Evolutionary conservation across 2,329 filamentous ascomycete species (phyloP).

Genomic region (Grosmannia clavigera): DNA sequence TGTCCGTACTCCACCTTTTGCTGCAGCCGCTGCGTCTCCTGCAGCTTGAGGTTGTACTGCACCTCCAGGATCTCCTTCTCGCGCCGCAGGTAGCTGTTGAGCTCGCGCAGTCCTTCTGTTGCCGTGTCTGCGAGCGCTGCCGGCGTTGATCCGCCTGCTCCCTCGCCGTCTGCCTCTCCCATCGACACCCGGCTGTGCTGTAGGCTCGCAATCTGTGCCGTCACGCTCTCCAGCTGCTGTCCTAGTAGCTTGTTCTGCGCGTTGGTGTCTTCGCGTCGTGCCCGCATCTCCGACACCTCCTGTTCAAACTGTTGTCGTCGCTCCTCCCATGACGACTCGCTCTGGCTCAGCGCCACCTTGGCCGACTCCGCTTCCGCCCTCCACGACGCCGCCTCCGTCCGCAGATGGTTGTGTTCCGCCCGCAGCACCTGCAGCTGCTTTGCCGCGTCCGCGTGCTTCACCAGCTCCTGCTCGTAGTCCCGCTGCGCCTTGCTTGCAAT

Average conservation of each 20-base stretch:
- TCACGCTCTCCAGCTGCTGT: conserved; percentile 74
- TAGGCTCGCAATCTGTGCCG: conserved; percentile 63
- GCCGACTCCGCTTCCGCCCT: conserved; percentile 77
- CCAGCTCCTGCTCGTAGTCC: conserved; percentile 86
- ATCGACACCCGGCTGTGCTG: conserved; percentile 58
- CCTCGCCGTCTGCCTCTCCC: conserved; percentile 16
- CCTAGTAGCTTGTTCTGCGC: conserved; percentile 87
- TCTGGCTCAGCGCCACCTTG: conserved; percentile 65
- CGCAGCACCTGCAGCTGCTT: conserved; percentile 71
- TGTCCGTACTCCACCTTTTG: conserved; percentile 84
- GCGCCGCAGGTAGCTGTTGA: conserved; percentile 80
- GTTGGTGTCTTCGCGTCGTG: conserved; percentile 69
- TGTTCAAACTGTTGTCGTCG: conserved; percentile 68
- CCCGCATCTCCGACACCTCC: conserved; percentile 68
- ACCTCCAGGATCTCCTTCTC: conserved; percentile 98
- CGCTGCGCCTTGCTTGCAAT: conserved; percentile 90
- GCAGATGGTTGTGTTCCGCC: conserved; percentile 68
- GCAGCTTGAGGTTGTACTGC: conserved; percentile 80
- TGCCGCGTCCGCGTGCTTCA: conserved; percentile 93
- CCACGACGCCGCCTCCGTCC: conserved; percentile 62
- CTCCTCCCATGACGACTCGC: conserved; percentile 79
- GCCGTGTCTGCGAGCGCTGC: conserved; percentile 43
- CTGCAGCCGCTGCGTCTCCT: conserved; percentile 78
- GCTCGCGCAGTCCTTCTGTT: conserved; percentile 69
- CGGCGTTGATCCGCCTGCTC: conserved; percentile 38